These are phyloP conservation scores for Atkinsonella hypoxylon DNA, from an alignment of 2,329 filamentous ascomycete species.

Conservation along the genomic window DNA sequence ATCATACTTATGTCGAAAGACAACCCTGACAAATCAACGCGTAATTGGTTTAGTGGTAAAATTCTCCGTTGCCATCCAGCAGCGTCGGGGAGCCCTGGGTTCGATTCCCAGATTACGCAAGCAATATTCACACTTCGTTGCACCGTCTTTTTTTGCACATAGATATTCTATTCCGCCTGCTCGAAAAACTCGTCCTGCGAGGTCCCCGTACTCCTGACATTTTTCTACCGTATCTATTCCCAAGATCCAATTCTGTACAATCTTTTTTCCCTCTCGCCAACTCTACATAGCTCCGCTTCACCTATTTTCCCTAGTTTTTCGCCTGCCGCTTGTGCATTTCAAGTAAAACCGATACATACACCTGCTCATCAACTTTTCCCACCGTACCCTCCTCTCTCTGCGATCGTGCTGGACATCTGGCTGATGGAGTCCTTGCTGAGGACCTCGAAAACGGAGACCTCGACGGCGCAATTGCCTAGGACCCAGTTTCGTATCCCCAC, in stretches of 20 bases:
- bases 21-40: background rate
- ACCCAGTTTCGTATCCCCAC: conserved; percentile 43
- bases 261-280: no score
- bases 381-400: conserved; percentile 19
- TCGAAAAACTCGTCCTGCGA: no score
- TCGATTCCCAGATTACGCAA: conserved; percentile 23
- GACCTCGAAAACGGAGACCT: conserved; percentile 36
- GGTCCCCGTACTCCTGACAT: no score
- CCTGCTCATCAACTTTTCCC: background rate
- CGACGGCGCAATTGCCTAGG: conserved; percentile 28
- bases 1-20: no score
- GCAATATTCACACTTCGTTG: conserved; percentile 6
- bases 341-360: background rate
- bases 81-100: conserved; percentile 22
- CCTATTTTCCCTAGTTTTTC: no score
- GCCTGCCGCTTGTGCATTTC: no score
- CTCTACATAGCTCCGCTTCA: no score
- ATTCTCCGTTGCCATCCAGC: conserved; percentile 19
- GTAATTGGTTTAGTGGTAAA: conserved; percentile 21
- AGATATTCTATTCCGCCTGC: no score
- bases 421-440: conserved; percentile 29
- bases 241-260: no score
- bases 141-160: background rate
- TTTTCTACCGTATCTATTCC: no score
- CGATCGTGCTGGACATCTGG: conserved; percentile 25